These are phyloP conservation scores for Penicillium sp. DNA, from an alignment of 2,329 filamentous ascomycete genomes.

Conservation along the genomic window DNA sequence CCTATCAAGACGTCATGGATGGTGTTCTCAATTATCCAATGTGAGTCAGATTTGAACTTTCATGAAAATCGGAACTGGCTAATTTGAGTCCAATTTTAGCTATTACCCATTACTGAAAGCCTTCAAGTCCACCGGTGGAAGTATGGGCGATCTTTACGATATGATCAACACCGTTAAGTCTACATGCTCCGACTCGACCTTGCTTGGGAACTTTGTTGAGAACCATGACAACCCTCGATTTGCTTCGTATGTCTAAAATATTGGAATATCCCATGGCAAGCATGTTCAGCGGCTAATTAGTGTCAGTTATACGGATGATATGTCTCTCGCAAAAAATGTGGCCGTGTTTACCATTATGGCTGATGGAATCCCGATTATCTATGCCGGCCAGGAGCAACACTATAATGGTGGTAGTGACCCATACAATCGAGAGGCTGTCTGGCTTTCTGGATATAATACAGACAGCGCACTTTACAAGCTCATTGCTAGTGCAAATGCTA, in stretches of 20 bases:
- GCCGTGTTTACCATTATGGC: constrained; percentile 64
- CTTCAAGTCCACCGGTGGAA: constrained; percentile 38
- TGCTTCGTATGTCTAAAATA: constrained; percentile 49
- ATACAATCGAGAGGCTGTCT: constrained; percentile 59
- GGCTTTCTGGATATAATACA: constrained; percentile 57
- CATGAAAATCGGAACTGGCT: not conserved
- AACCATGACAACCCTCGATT: constrained; percentile 65
- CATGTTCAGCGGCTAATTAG: not conserved
- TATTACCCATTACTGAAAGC: constrained; percentile 41
- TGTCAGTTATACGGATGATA: constrained; percentile 12
- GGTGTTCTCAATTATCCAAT: constrained; percentile 54
- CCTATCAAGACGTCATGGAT: constrained; percentile 46
- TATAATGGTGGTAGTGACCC: constrained; percentile 55
- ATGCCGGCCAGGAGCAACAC: constrained; percentile 69
- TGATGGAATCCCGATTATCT: constrained; percentile 67
- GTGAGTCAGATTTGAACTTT: constrained; percentile 7
- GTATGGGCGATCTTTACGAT: constrained; percentile 20
- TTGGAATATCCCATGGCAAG: too few relatives aligned
- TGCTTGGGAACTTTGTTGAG: constrained; percentile 59
- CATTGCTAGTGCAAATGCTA: constrained; percentile 53
- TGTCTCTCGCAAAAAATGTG: constrained; percentile 60
- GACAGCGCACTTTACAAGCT: constrained; percentile 54
- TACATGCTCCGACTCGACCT: constrained; percentile 42
- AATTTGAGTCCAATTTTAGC: constrained; percentile 14
- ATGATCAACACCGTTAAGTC: constrained; percentile 23